These are phyloP conservation scores for Comarum palustre DNA, from an alignment of 306 rosid species.

Conservation along the genomic window DNA sequence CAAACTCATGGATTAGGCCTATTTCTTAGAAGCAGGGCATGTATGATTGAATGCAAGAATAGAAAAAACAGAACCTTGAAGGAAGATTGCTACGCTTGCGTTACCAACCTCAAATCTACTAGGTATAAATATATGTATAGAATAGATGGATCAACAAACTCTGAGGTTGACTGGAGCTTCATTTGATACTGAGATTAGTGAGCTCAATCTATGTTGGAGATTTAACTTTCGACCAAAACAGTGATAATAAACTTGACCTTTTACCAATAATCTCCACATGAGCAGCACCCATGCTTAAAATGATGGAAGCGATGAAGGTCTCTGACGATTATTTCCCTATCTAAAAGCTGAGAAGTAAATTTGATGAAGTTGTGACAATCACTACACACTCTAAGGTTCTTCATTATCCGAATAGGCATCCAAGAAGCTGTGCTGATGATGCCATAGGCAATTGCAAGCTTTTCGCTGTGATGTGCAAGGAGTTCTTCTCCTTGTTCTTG, in stretches of 20 bases:
- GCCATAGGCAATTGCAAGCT: slow-evolving; percentile 58
- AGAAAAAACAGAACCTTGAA: slow-evolving; percentile 33
- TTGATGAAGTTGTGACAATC: slow-evolving; percentile 76
- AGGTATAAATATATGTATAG: not conserved
- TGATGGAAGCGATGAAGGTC: slow-evolving; percentile 69
- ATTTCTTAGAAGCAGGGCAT: slow-evolving; percentile 57
- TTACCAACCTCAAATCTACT: slow-evolving; percentile 3
- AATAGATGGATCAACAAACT: slow-evolving; percentile 15
- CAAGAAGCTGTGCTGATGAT: slow-evolving; percentile 42
- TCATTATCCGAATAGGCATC: slow-evolving; percentile 63
- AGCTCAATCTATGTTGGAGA: not conserved
- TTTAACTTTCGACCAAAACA: not conserved
- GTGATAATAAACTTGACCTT: slow-evolving; percentile 5
- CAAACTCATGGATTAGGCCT: slow-evolving; percentile 29
- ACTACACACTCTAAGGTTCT: slow-evolving; percentile 61
- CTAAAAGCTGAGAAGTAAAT: slow-evolving; percentile 61
- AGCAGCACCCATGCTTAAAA: slow-evolving; percentile 60
- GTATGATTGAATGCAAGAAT: slow-evolving; percentile 55
- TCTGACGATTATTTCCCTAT: slow-evolving; percentile 59
- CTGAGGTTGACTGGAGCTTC: not conserved
- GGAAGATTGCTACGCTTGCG: slow-evolving; percentile 17
- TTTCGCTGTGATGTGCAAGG: slow-evolving; percentile 72
- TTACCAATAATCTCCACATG: slow-evolving; percentile 85
- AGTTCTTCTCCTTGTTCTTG: slow-evolving; percentile 72
- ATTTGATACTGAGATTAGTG: slow-evolving; percentile 4